Percentiles rank a stretch among this genome's conserved stretches.
phyloP scores from a whole-genome alignment of 2,329 filamentous ascomycete species.

The Elsinoe perseae region DNA sequence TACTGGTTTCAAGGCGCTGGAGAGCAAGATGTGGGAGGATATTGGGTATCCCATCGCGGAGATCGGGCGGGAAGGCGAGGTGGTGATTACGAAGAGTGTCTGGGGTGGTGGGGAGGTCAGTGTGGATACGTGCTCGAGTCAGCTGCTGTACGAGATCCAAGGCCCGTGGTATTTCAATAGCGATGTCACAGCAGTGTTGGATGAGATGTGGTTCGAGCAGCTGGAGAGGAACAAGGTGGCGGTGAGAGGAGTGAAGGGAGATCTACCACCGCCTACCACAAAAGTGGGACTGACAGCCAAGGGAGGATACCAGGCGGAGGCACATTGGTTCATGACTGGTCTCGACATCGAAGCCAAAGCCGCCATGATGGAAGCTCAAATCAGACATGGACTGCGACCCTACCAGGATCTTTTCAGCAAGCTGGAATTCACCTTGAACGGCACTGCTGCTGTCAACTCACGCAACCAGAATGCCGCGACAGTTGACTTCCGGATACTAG shows the following conservation, averaged over 20 bases:
- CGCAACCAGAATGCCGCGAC: constrained; percentile 33
- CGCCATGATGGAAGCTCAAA: constrained; percentile 39
- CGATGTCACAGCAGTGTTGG: constrained; percentile 48
- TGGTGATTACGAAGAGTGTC: constrained; percentile 32
- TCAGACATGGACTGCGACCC: constrained; percentile 33
- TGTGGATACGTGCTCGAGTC: constrained; percentile 45
- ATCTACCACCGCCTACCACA: constrained; percentile 43
- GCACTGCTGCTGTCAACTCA: constrained; percentile 26
- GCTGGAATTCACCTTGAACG: constrained; percentile 26
- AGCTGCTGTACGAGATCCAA: constrained; percentile 49
- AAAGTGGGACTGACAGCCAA: constrained; percentile 43
- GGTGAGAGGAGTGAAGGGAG: constrained; percentile 38
- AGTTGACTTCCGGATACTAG: constrained; percentile 33
- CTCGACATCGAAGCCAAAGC: constrained; percentile 41
- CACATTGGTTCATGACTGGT: constrained; percentile 39
- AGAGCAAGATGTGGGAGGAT: constrained; percentile 28
- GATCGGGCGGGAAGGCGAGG: constrained; percentile 30
- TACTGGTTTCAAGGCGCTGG: constrained; percentile 37
- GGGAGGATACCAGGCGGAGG: constrained; percentile 43
- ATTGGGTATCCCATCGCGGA: constrained; percentile 33
- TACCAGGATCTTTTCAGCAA: constrained; percentile 21
- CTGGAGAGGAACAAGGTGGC: constrained; percentile 35
- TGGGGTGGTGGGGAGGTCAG: constrained; percentile 32
- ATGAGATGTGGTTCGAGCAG: constrained; percentile 47
- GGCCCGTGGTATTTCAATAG: constrained; percentile 51